A percentile compares a stretch with the other conserved stretches of the same genome.
These are phyloP conservation scores for Pleurotus sapidus DNA, from an alignment of 768 basidiomycete genomes.

Conservation along the genomic window DNA sequence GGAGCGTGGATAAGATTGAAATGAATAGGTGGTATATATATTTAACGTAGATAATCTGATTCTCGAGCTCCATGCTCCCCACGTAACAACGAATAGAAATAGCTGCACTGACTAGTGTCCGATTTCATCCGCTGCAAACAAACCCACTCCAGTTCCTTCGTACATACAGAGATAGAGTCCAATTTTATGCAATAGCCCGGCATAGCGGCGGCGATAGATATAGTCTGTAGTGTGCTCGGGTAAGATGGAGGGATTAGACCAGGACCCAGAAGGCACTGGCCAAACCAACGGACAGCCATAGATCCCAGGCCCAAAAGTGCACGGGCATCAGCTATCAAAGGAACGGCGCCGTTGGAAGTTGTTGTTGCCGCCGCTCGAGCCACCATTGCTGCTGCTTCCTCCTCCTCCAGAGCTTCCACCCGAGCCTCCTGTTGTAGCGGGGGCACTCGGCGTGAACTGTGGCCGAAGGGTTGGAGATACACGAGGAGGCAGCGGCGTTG, in stretches of 20 bases:
- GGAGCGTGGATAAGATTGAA: too few species aligned
- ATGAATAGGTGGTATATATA: too few species aligned
- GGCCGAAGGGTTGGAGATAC: constrained; percentile 59
- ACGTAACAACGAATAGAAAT: too few species aligned
- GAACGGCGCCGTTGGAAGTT: constrained; percentile 22
- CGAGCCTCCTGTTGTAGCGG: constrained; percentile 13
- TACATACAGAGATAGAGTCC: too few species aligned
- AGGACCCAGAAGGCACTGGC: constrained; percentile 44
- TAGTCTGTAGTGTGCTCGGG: too few species aligned
- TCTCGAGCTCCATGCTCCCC: too few species aligned
- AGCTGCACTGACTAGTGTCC: too few species aligned
- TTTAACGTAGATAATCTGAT: too few species aligned
- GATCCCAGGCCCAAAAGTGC: constrained; percentile 33
- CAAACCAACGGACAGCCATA: constrained; percentile 31
- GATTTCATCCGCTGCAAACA: too few species aligned
- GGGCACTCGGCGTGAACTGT: constrained; percentile 61
- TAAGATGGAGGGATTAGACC: constrained; percentile 17
- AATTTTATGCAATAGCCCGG: too few species aligned
- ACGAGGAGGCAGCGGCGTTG: constrained; percentile 59
- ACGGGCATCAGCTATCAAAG: constrained; percentile 23
- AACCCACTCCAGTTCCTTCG: too few species aligned
- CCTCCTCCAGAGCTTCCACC: constrained; percentile 20
- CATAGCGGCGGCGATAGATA: too few species aligned
- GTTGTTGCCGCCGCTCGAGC: constrained; percentile 16
- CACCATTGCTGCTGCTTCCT: constrained; percentile 15